Conservation (phyloP, 1,284 basidiomycete species). For the Rhodotorula mucilaginosa region DNA sequence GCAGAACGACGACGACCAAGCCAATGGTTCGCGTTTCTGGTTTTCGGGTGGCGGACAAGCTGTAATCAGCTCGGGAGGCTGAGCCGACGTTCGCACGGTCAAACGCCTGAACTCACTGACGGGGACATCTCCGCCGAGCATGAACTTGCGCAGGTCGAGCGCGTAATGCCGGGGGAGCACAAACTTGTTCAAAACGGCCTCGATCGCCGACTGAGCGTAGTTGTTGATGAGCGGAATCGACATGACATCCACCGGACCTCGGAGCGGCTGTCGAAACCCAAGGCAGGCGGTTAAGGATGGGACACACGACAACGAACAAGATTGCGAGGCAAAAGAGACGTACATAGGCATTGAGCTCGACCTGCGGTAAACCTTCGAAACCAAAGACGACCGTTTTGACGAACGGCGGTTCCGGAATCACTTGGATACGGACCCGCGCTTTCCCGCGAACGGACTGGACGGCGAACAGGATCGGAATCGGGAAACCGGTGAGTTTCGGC, state of each 20-base stretch:
- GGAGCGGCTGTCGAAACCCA: background rate
- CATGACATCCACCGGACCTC: conserved; percentile 3
- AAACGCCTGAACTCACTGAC: conserved; percentile 19
- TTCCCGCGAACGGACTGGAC: conserved; percentile 4
- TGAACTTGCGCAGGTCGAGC: conserved; percentile 12
- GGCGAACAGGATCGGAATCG: conserved; percentile 13
- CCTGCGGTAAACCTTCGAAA: conserved; percentile 5
- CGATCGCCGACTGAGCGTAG: background rate
- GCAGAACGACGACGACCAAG: conserved; percentile 24
- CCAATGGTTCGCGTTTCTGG: conserved; percentile 23
- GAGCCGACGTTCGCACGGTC: too few relatives aligned
- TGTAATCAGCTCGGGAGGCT: too few relatives aligned
- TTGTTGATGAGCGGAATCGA: conserved; percentile 9
- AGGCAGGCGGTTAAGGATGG: background rate
- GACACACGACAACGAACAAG: too few relatives aligned
- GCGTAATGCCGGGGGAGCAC: conserved; percentile 15
- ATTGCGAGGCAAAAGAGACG: background rate
- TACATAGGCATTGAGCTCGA: conserved; percentile 5
- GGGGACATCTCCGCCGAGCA: conserved; percentile 16
- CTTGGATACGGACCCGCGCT: conserved; percentile 1
- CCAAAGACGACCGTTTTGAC: conserved; percentile 14
- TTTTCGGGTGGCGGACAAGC: too few relatives aligned
- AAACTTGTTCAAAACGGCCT: background rate
- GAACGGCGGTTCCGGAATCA: conserved; percentile 16
- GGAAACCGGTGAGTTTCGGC: conserved; percentile 8